Evolutionary conservation across 257 asterid species (phyloP).

Genomic region (Solanum gracilifrons): DNA sequence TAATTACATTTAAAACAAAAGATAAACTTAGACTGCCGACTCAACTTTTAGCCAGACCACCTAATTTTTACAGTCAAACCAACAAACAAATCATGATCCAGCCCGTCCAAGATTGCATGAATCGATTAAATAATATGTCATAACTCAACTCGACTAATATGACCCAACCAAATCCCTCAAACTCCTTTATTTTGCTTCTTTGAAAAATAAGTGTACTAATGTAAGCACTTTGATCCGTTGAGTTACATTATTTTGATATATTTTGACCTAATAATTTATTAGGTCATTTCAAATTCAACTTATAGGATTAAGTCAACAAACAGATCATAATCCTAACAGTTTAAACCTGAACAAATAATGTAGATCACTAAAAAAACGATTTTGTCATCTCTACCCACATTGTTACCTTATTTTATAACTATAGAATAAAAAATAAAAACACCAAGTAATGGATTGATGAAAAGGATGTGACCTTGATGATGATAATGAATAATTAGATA

Average conservation of each 20-base stretch:
- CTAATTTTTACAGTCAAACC: background rate
- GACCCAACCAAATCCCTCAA: background rate
- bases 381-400: background rate
- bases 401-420: background rate
- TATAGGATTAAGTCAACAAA: background rate
- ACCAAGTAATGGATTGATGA: background rate
- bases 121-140: background rate
- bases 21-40: background rate
- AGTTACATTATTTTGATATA: background rate
- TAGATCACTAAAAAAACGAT: background rate
- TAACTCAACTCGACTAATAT: background rate
- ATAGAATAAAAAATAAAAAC: background rate
- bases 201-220: background rate
- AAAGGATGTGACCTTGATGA: slow-evolving; percentile 16
- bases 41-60: background rate
- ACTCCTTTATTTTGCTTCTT: background rate
- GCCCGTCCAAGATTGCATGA: background rate
- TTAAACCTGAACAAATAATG: accelerated
- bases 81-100: background rate
- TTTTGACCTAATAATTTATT: background rate
- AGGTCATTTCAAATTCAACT: background rate
- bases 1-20: background rate
- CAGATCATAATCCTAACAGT: background rate
- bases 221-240: background rate
- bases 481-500: background rate